Evolutionary conservation across 768 basidiomycete species (phyloP), one percentile per base, ranked within the genome.

Genomic region (Xerocomellus chrysenteron): DNA sequence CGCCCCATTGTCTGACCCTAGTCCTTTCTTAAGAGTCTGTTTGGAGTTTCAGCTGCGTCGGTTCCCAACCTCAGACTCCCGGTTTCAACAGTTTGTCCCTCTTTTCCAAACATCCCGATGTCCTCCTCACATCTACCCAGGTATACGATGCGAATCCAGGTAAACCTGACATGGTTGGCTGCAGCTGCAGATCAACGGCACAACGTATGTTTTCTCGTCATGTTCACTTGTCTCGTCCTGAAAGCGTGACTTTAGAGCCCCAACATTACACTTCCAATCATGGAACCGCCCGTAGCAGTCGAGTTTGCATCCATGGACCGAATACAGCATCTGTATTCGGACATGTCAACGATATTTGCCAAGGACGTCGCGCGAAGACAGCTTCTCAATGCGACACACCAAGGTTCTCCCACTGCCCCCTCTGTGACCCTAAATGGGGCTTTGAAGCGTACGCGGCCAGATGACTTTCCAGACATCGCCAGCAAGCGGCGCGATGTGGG

Each of bases 401-500:
- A 68, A 10, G 42, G 55, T 19, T 67, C 62, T 53, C 60, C 68
- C 24, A 40, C 58, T 30, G 40, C 64, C 21, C 26, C 26, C 26
- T 4, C 26, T 28, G 26, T 3, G 4, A 52, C 59, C 41, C 62
- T 60, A 6, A 66, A 73, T 45, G 68, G 68, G 3, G 67, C 59
- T n/a, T 73, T 86, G 35, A 90, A 90, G 65, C 85, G 88, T 52
- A 83, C 83, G 43, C 76, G 87, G 39, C 69, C 80, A 3, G 84
- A 85, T 14, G 86, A 87, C 43, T 54, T 57, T 47, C 57, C 65
- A 4, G 79, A 80, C 39, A 45, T 66, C n/a, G 73, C 74, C 40
- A 81, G 79, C 68, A 90, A 91, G 68, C 80, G 89, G 17, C 78
- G 85, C 19, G 85, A 90, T 63, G 84, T 83, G 1, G 89, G 89